Evolutionary conservation across 2,329 filamentous ascomycete species (phyloP), one percentile per base, ranked within the genome.

Genomic region (Nannizzia gypsea): DNA sequence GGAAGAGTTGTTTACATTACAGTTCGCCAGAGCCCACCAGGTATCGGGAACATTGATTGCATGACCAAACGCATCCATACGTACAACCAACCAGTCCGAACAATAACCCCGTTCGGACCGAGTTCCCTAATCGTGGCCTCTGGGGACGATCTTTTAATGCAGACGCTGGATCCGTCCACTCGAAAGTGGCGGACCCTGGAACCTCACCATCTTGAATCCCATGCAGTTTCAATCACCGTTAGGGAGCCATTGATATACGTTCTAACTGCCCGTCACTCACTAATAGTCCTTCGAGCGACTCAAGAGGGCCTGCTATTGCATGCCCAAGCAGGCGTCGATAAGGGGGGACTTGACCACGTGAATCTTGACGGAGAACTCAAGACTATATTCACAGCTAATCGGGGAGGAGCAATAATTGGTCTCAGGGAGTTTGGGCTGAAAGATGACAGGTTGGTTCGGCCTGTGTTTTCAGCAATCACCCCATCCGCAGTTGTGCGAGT

Each of bases 261-360:
- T 54, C 79, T 81, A 1, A 84, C 81, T 0, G 69, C 75, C 1
- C 70, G 73, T 42, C 78, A 84, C 63, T 84, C 81, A 0, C 72
- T 83, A 9, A 69, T 80, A 31, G 73, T 78, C 22, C 75, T 79
- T 40, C 69, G 76, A 60, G 67, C 80, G 6, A 63, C 66, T 60
- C 55, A 72, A n/a, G 67, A 69, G 13, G 69, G 68, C 13, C 64
- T 77, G 20, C 57, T 62, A 22, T 64, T 73, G 3, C 67, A 72
- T 62, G 72, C 64, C 4, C 70, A 73, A 54, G 72, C 76, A 63
- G 63, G 66, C 31, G 61, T 65, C 40, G 66, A 70, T 62, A 64
- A 67, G 31, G 63, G 72, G 59, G 67, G 74, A 54, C 58, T 76
- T 17, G 67, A 69, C 26, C 68, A 75, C 40, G 36, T 70, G 4